A percentile compares a stretch with the other conserved stretches of the same genome.
Evolutionary conservation across 1,139 yeast genomes (phyloP).

Genomic region (Pichia sp.): DNA sequence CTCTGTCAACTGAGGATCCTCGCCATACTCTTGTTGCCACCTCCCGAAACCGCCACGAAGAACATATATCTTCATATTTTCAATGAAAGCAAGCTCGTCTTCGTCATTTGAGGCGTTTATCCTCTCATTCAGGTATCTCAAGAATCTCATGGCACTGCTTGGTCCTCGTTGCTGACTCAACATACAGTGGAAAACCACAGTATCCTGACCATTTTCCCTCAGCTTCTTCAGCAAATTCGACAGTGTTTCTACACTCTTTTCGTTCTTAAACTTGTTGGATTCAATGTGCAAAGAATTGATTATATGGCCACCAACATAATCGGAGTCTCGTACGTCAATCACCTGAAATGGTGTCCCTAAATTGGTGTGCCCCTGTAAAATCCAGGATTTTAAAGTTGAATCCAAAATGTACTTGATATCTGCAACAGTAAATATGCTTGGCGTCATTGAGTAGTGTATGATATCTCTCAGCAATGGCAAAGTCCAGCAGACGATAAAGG

Average conservation of each 20-base stretch:
- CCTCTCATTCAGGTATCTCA: conserved; percentile 45
- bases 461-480: no score
- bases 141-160: conserved; percentile 64
- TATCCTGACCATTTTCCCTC: conserved; percentile 37
- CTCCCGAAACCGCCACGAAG: conserved; percentile 77
- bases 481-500: no score
- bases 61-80: conserved; percentile 56
- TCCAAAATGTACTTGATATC: conserved; percentile 19
- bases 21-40: conserved; percentile 78
- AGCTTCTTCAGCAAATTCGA: conserved; percentile 25
- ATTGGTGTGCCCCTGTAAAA: conserved; percentile 21
- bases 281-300: conserved; percentile 59
- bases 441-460: not conserved
- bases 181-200: conserved; percentile 85
- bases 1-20: conserved; percentile 62
- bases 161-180: conserved; percentile 91
- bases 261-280: conserved; percentile 38
- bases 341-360: conserved; percentile 49
- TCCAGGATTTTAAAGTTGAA: conserved; percentile 17
- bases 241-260: conserved; percentile 23
- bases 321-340: conserved; percentile 85
- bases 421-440: conserved; percentile 14
- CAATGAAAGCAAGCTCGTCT: conserved; percentile 16
- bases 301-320: conserved; percentile 74
- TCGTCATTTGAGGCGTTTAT: conserved; percentile 22